Evolutionary conservation across 2,329 filamentous ascomycete genomes (phyloP).

Genomic region (Monascus ruber): DNA sequence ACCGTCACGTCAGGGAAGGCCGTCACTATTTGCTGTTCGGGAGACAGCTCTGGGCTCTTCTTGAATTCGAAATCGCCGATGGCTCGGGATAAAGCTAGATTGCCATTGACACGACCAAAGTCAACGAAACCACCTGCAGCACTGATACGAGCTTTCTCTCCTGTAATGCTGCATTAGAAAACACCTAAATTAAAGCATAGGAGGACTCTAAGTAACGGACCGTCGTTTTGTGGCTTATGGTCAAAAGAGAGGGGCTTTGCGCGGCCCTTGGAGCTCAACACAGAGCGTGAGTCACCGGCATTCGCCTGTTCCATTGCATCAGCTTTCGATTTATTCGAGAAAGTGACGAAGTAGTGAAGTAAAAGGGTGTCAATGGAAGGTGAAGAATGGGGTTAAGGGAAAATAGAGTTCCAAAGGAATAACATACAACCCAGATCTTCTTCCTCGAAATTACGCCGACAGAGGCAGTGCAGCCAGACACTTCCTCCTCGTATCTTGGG

Average conservation of each 20-base stretch:
- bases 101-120: conserved; percentile 96
- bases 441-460: conserved; percentile 79
- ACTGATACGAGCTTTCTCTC: conserved; percentile 90
- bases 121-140: conserved; percentile 96
- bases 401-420: conserved; percentile 2
- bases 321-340: conserved; percentile 6
- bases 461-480: conserved; percentile 93
- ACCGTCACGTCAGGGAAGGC: conserved; percentile 89
- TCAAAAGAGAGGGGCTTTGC: conserved; percentile 98
- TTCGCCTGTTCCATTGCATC: conserved; percentile 58
- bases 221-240: conserved; percentile 98
- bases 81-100: conserved; percentile 87
- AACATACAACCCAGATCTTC: conserved; percentile 88
- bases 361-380: conserved; percentile 3
- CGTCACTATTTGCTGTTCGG: conserved; percentile 98
- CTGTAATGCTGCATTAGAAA: conserved; percentile 36
- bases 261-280: conserved; percentile 89
- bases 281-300: conserved; percentile 88
- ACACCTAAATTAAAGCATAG: background rate
- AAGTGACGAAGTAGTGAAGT: background rate
- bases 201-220: conserved; percentile 35
- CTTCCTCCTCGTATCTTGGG: conserved; percentile 92
- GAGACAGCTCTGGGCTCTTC: conserved; percentile 91
- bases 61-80: conserved; percentile 99
- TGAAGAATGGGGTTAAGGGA: conserved; percentile 1